Evolutionary conservation across 106 monocot genomes (phyloP).

Genomic region (Allium sativum): DNA sequence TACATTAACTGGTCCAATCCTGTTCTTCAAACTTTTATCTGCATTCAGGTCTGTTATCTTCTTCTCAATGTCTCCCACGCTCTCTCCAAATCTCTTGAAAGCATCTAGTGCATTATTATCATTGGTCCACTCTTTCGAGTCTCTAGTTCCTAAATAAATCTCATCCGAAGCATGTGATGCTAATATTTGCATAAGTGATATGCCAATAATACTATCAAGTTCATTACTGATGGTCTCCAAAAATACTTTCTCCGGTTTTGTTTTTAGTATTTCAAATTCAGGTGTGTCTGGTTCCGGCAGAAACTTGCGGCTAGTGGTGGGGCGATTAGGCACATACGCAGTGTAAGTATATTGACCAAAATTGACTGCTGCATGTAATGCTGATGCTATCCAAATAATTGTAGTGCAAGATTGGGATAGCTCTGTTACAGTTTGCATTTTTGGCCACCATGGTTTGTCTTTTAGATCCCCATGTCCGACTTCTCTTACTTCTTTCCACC

Average conservation of each 20-base stretch:
- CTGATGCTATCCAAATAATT: slow-evolving; percentile 75
- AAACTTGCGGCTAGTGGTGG: slow-evolving; percentile 47
- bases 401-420: slow-evolving; percentile 34
- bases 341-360: slow-evolving; percentile 76
- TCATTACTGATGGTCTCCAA: slow-evolving; percentile 40
- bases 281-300: slow-evolving; percentile 43
- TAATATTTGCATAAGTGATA: slow-evolving; percentile 55
- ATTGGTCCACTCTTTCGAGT: slow-evolving; percentile 47
- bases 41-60: slow-evolving; percentile 12
- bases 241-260: slow-evolving; percentile 40
- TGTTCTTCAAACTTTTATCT: not conserved
- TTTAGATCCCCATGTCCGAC: slow-evolving; percentile 76
- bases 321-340: slow-evolving; percentile 66
- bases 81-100: slow-evolving; percentile 26
- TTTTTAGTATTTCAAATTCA: slow-evolving; percentile 35
- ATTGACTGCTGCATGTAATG: slow-evolving; percentile 80
- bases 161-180: slow-evolving; percentile 74
- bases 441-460: slow-evolving; percentile 74
- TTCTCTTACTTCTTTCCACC: slow-evolving; percentile 61
- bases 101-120: slow-evolving; percentile 40
- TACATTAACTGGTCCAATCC: not conserved
- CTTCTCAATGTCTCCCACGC: slow-evolving; percentile 26
- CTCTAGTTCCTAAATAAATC: slow-evolving; percentile 57
- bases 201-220: slow-evolving; percentile 37
- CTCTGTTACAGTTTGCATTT: slow-evolving; percentile 30